Percentiles rank a stretch among this genome's conserved stretches.
phyloP scores from a whole-genome alignment of 2,329 filamentous ascomycete species.

The Clonostachys byssicola region DNA sequence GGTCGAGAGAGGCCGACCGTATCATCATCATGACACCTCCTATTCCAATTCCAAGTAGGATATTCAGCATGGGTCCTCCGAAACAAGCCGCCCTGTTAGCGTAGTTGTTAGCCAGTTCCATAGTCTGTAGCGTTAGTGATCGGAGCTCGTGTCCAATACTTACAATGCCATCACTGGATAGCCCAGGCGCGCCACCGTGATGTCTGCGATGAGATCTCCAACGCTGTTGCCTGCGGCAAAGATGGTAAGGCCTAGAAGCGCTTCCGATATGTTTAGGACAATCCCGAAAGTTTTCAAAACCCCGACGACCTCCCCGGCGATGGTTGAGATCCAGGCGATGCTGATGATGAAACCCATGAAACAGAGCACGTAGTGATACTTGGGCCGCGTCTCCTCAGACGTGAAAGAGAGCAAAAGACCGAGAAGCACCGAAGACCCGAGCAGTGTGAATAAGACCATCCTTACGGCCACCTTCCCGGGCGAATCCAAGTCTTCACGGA shows the following conservation, averaged over 20 bases:
- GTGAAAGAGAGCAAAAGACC: slow-evolving; percentile 66
- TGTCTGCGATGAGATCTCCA: slow-evolving; percentile 89
- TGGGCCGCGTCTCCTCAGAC: slow-evolving; percentile 60
- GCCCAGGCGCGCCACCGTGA: slow-evolving; percentile 88
- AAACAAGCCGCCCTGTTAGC: slow-evolving; percentile 74
- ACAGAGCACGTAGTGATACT: slow-evolving; percentile 74
- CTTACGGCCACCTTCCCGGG: slow-evolving; percentile 47
- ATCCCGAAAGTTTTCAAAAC: slow-evolving; percentile 91
- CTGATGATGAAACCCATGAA: slow-evolving; percentile 87
- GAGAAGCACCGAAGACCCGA: slow-evolving; percentile 65
- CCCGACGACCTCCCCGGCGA: slow-evolving; percentile 92
- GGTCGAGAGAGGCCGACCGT: slow-evolving; percentile 59
- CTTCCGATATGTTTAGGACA: slow-evolving; percentile 88
- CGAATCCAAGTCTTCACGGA: slow-evolving; percentile 51
- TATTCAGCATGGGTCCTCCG: slow-evolving; percentile 97
- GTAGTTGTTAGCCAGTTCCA: neutral
- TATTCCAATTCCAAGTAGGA: slow-evolving; percentile 89
- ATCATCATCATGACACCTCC: slow-evolving; percentile 87
- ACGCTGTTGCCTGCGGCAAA: slow-evolving; percentile 96
- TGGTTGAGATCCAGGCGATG: slow-evolving; percentile 94
- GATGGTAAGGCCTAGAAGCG: slow-evolving; percentile 88
- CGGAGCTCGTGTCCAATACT: slow-evolving; percentile 19
- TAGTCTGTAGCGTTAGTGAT: neutral
- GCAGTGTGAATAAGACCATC: slow-evolving; percentile 59
- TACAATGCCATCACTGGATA: slow-evolving; percentile 92